Base-by-base conservation (phyloP, 164 flowering plant species). In the Dillenia turbinata region DNA sequence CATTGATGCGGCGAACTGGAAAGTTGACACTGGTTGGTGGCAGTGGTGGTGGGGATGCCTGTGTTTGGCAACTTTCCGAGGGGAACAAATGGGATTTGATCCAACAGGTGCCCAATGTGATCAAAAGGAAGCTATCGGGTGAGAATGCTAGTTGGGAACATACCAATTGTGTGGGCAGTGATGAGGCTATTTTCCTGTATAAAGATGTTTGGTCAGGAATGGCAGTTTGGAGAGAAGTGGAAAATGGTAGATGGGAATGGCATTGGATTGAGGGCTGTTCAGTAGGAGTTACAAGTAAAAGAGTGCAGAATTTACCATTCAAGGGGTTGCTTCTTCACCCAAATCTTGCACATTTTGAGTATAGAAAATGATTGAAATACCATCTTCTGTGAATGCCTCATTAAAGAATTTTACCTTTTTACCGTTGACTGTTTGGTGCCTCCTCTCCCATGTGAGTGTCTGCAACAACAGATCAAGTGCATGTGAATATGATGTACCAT, bases 221-320 rank as follows among this genome's bases (percentile, higher is more conserved):
- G 83, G 60, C 83, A 43, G 76, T 73, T 16, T 82, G 92, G 83
- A 81, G 74, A 57, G 68, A 75, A 22, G 67, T 46, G 44, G 71
- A 47, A 9, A 57, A 67, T 40, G 70, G 72, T 4, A 63, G 44
- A 56, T 77, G 87, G 84, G 84, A 78, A 53, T 86, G 89, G 89
- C 9, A 33, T 63, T 81, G 81, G 87, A 70, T 84, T 73, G 85
- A 78, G 51, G 89, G 89, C 51, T 83, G 81, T 44, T 6, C 67
- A 62, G 65, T 69, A 0, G 19, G 40, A 33, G 7, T 70, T 46
- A 61, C 58, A 51, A 77, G 81, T 13, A 62, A 69, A 62, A n/a
- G 49, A 24, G 73, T 79, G 12, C 73, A 70, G 12, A 80, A 69
- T 56, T 65, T 69, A 40, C 61, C 77, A 1, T 60, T 82, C 9